Percentiles rank a stretch among this genome's conserved stretches.
Conservation (phyloP, 108 stramenopile species). For the Bacterosira constricta region DNA sequence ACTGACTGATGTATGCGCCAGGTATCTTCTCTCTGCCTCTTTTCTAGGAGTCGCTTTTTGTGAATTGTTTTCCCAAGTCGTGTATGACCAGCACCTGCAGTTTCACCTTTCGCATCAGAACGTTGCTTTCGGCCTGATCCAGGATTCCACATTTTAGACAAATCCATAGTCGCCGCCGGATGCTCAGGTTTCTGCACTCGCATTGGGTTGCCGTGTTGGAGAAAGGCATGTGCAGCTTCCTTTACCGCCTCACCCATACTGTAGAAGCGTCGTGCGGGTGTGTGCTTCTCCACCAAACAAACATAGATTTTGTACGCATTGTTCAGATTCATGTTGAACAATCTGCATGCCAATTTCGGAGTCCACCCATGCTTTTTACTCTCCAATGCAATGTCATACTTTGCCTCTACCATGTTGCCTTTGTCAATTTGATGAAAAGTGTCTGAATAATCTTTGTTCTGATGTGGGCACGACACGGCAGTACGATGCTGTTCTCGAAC, state of each 20-base stretch:
- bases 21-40: too few species aligned
- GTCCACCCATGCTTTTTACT: neutral
- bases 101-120: neutral
- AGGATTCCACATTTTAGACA: neutral
- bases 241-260: slow-evolving; percentile 2
- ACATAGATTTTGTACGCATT: neutral
- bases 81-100: too few species aligned
- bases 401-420: neutral
- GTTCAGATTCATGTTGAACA: neutral
- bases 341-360: neutral
- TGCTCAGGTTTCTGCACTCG: neutral
- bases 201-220: neutral
- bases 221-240: neutral
- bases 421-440: neutral
- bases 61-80: too few species aligned
- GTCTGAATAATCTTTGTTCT: neutral
- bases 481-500: too few species aligned
- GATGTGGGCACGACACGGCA: neutral
- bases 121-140: neutral
- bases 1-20: too few species aligned
- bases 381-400: neutral
- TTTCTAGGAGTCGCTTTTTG: too few species aligned
- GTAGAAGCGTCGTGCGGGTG: neutral
- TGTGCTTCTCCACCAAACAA: neutral
- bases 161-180: neutral